Percentiles rank a stretch among this genome's conserved stretches.
Conservation (phyloP, 768 basidiomycete species). For the Cystofilobasidium macerans region DNA sequence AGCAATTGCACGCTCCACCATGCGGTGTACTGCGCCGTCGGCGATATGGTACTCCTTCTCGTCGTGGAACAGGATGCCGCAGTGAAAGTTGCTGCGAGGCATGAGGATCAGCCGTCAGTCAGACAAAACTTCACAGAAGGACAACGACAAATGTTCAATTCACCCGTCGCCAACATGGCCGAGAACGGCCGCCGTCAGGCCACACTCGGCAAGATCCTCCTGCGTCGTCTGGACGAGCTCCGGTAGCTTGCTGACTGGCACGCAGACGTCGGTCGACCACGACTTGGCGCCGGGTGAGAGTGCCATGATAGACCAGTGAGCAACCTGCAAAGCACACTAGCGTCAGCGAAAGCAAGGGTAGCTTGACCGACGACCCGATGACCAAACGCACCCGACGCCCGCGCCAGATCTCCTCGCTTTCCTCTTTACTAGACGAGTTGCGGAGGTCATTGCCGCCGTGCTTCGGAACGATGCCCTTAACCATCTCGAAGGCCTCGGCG, state of each 20-base stretch:
- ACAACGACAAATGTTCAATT: not conserved
- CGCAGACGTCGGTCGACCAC: conserved; percentile 32
- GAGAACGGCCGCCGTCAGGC: conserved; percentile 46
- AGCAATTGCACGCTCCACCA: conserved; percentile 41
- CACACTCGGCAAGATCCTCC: conserved; percentile 54
- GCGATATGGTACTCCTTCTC: conserved; percentile 28
- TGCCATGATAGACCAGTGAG: conserved; percentile 23
- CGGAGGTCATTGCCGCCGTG: conserved; percentile 20
- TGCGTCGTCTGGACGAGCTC: conserved; percentile 55
- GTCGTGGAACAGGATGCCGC: conserved; percentile 15
- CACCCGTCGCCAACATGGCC: conserved; percentile 26
- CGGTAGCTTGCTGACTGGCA: conserved; percentile 40
- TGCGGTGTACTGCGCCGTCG: conserved; percentile 36
- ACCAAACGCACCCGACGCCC: conserved; percentile 4
- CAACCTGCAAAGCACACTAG: not conserved
- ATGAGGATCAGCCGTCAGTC: not conserved
- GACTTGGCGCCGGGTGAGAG: conserved; percentile 4
- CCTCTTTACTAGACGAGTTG: conserved; percentile 9
- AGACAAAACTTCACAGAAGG: not conserved
- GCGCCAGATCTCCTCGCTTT: conserved; percentile 23
- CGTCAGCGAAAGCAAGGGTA: too few species aligned
- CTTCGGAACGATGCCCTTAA: conserved; percentile 18
- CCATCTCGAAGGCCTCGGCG: conserved; percentile 14
- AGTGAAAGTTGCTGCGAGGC: conserved; percentile 1
- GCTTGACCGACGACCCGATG: not conserved